A percentile compares a stretch with the other conserved stretches of the same genome.
These are phyloP conservation scores for Castanopsis chinensis DNA, from an alignment of 306 rosid genomes.

Conservation along the genomic window DNA sequence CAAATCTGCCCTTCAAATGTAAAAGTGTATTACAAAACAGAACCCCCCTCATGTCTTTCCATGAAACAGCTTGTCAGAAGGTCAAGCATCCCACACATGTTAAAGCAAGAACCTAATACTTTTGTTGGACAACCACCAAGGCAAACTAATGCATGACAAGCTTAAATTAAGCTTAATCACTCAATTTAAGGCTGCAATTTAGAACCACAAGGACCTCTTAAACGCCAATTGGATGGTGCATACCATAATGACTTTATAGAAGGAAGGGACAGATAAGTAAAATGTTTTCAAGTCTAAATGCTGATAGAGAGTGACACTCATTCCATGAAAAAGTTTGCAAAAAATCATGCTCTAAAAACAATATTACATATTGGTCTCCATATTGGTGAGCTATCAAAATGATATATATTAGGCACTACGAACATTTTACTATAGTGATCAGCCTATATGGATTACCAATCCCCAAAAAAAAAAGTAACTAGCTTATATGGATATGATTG, in stretches of 20 bases:
- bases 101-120: too few species aligned
- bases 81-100: not conserved
- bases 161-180: not conserved
- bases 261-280: not conserved
- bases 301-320: not conserved
- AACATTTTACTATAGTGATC: not conserved
- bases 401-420: not conserved
- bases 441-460: not conserved
- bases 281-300: not conserved
- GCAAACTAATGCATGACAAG: not conserved
- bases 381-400: not conserved
- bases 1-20: too few species aligned
- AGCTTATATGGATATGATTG: not conserved
- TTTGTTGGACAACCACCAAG: not conserved
- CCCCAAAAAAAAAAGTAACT: too few species aligned
- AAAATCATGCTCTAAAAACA: not conserved
- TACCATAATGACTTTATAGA: not conserved
- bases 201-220: not conserved
- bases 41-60: not conserved
- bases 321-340: not conserved
- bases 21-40: not conserved
- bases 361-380: not conserved
- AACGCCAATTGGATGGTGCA: not conserved
- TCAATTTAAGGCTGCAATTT: not conserved
- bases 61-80: not conserved